phyloP scores from a whole-genome alignment of 805 yeast genomes.

The Candida piceae region DNA sequence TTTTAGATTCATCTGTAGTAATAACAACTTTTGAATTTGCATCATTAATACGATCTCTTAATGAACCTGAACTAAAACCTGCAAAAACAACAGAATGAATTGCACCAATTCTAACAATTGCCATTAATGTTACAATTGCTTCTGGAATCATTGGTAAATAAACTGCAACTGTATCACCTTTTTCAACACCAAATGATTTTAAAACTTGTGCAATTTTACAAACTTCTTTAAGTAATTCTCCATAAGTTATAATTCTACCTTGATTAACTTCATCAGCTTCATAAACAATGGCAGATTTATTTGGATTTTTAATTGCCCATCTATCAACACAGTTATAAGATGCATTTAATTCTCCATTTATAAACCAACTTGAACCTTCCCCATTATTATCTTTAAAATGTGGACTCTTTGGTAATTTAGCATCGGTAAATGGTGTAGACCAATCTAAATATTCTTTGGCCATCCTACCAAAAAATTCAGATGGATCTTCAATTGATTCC shows the following conservation, averaged over 20 bases:
- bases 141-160: constrained; percentile 98
- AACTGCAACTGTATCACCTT: constrained; percentile 96
- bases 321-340: constrained; percentile 92
- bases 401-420: constrained; percentile 38
- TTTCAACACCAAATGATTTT: constrained; percentile 71
- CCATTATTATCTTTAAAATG: constrained; percentile 44
- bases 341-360: constrained; percentile 80
- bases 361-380: constrained; percentile 64
- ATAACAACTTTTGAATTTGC: constrained; percentile 83
- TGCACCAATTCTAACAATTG: constrained; percentile 92
- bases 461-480: constrained; percentile 47
- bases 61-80: constrained; percentile 91
- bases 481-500: constrained; percentile 53
- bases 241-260: constrained; percentile 72
- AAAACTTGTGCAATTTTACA: constrained; percentile 83
- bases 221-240: constrained; percentile 80
- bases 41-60: constrained; percentile 84
- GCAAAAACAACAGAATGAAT: constrained; percentile 95
- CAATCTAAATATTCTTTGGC: constrained; percentile 48
- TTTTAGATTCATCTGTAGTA: constrained; percentile 91
- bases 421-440: constrained; percentile 45
- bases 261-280: constrained; percentile 90
- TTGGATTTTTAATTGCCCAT: constrained; percentile 84
- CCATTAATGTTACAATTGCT: constrained; percentile 90
- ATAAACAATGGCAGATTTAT: constrained; percentile 78